A percentile compares a stretch with the other conserved stretches of the same genome.
Conservation (phyloP, 352 stramenopile species). For the Lagenidium sp. region DNA sequence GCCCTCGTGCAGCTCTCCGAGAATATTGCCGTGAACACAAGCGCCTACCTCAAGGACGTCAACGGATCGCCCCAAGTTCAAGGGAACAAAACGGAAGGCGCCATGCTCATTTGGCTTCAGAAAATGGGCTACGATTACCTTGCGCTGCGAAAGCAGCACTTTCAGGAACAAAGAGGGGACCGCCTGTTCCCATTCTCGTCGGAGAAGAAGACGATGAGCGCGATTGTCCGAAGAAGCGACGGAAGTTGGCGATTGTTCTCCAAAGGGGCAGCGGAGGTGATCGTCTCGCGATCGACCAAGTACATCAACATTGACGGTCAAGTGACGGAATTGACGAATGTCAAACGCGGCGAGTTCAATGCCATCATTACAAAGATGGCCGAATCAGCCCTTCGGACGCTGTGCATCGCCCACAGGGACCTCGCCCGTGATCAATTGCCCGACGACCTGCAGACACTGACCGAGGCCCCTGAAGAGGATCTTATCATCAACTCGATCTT, state of each 20-base stretch:
- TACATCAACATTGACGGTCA: constrained; percentile 55
- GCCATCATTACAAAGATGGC: constrained; percentile 72
- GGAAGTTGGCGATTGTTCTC: constrained; percentile 40
- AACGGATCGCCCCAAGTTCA: constrained; percentile 31
- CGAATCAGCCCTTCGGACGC: constrained; percentile 71
- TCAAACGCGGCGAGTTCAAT: constrained; percentile 63
- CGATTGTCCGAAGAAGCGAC: constrained; percentile 32
- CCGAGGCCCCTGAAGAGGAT: constrained; percentile 57
- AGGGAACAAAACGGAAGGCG: constrained; percentile 81
- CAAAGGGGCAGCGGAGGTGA: constrained; percentile 72
- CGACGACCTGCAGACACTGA: constrained; percentile 41
- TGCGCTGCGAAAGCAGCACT: constrained; percentile 41
- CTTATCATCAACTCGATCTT: constrained; percentile 88
- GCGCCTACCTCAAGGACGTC: constrained; percentile 54
- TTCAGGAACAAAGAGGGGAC: constrained; percentile 41
- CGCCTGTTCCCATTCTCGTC: constrained; percentile 72
- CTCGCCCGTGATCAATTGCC: constrained; percentile 44
- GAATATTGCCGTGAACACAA: constrained; percentile 70
- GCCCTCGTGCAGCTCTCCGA: constrained; percentile 32
- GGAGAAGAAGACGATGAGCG: constrained; percentile 79
- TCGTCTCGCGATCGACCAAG: constrained; percentile 45
- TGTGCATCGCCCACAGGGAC: constrained; percentile 84
- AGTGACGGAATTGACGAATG: constrained; percentile 39
- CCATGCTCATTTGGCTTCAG: constrained; percentile 63
- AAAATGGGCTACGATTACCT: constrained; percentile 50